Evolutionary conservation across 257 asterid genomes (phyloP), one percentile per base, ranked within the genome.

Genomic region (Solanum ahanhuiri): DNA sequence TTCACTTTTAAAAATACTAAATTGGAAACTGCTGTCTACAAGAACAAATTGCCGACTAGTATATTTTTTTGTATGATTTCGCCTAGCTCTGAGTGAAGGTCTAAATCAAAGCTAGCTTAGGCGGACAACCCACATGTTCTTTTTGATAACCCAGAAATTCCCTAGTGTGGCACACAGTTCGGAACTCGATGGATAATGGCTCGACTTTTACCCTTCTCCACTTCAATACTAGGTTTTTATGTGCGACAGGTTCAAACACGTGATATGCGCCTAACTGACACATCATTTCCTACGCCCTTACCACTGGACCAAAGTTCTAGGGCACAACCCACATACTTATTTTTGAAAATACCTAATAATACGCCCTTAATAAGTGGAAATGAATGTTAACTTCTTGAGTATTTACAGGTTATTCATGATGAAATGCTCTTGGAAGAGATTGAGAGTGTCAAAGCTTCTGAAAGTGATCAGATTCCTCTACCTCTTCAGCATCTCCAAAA

Each of bases 361-460:
- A 30, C 5, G 11, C 45, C 41, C 69, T 81, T 48, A 51, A 18
- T 51, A 81, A 81, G 67, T 30, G 84, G 84, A 48, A 79, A 54
- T 18, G 18, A 81, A 18, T 81, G 84, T 22, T 81, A 39, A 81
- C 41, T 48, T 45, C 28, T 81, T 31, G 84, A 81, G 69, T 81
- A 48, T 81, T 81, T 30, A 88, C 97, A 96, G 99, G 90, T 89
- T 66, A 92, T 94, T 87, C 99, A 95, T 63, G 98, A 96, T 84
- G 93, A 94, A 88, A 85, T 95, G 86, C 91, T 95, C 83, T 89
- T 89, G 71, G 95, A 91, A 90, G 97, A 94, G 83, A 93, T 92
- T 25, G 98, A 92, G 90, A 91, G 86, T 30, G 60, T 87, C 90
- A 85, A 83, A 88, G 88, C 95, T 87, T 88, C 90, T 86, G 96